These are phyloP conservation scores for Yamadazyma sp. DNA, from an alignment of 805 yeast genomes.

Conservation along the genomic window DNA sequence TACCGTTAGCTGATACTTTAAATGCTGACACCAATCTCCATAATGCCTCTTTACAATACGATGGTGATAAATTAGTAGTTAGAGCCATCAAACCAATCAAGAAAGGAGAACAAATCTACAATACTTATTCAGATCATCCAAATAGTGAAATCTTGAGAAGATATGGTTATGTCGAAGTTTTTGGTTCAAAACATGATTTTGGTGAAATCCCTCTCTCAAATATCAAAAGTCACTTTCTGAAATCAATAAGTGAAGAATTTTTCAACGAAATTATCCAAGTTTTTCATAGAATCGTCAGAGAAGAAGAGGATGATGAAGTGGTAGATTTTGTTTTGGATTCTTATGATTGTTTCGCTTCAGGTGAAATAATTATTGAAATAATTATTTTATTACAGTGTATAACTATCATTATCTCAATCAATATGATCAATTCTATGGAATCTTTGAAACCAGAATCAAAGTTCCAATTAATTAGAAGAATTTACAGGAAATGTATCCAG, in stretches of 20 bases:
- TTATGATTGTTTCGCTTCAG: conserved; percentile 59
- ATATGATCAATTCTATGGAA: conserved; percentile 21
- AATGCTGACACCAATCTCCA: conserved; percentile 78
- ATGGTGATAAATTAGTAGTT: conserved; percentile 59
- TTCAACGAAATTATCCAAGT: conserved; percentile 35
- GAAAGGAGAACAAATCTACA: conserved; percentile 73
- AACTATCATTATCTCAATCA: conserved; percentile 28
- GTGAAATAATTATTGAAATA: conserved; percentile 60
- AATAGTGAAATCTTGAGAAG: conserved; percentile 87
- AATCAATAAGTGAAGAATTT: conserved; percentile 17
- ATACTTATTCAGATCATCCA: conserved; percentile 88
- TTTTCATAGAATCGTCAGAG: conserved; percentile 22
- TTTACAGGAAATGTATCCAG: conserved; percentile 59
- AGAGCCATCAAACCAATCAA: conserved; percentile 57
- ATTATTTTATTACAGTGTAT: conserved; percentile 52
- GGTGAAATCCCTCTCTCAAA: conserved; percentile 62
- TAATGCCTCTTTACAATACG: conserved; percentile 69
- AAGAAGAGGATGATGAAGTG: conserved; percentile 38
- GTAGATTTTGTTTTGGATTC: conserved; percentile 47
- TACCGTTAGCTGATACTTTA: conserved; percentile 87
- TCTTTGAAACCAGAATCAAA: conserved; percentile 16
- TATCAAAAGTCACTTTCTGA: conserved; percentile 36
- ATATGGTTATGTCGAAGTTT: conserved; percentile 83
- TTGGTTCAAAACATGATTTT: conserved; percentile 72
- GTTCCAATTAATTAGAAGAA: conserved; percentile 43